Base-by-base conservation (phyloP, 2,329 filamentous ascomycete genomes). In the Xylariales sp. region DNA sequence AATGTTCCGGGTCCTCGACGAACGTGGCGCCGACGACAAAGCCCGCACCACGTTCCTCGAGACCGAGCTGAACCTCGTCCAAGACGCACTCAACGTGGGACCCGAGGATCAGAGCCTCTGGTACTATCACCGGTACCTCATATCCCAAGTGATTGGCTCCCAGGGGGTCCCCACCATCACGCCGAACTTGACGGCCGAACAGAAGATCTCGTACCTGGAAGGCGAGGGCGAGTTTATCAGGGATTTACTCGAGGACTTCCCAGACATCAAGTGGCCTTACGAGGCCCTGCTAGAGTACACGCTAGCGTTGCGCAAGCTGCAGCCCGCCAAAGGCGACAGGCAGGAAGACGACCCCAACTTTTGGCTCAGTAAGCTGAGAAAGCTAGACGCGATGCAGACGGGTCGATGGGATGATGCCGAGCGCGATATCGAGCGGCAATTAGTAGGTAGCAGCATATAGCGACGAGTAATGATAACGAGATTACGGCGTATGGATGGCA, bases 61-160 rank as follows among this genome's bases (percentile, higher is more conserved):
- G 61, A 82, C 89, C 72, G 96, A 99, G 81, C 84, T 98, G 58
- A 84, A 87, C 32, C 82, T 93, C 50, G 90, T 97, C 32, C 89
- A 91, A 63, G 87, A 90, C 64, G 94, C 92, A 0, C 84, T 98
- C 56, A 96, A 94, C 67, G 93, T 93, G 45, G 94, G 97, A 65
- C 94, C 95, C 0, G 94, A 97, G 73, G 95, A 98, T 77, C 95
- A 98, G 77, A 97, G 94, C 18, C 85, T 97, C 5, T 99, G 96
- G 94, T 97, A 97, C 80, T 98, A 99, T 77, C 94, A 98, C 78
- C 92, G 96, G 74, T 97, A 91, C 75, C 83, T 97, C 65, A 89
- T 97, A 81, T 87, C 89, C 67, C 91, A 90, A 75, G 83, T 92
- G 73, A 82, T 86, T 60, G 84, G 83, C 74, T 32, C 80, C 56